Conservation (phyloP, 345 rosid genomes). For the Triadica sebifera region DNA sequence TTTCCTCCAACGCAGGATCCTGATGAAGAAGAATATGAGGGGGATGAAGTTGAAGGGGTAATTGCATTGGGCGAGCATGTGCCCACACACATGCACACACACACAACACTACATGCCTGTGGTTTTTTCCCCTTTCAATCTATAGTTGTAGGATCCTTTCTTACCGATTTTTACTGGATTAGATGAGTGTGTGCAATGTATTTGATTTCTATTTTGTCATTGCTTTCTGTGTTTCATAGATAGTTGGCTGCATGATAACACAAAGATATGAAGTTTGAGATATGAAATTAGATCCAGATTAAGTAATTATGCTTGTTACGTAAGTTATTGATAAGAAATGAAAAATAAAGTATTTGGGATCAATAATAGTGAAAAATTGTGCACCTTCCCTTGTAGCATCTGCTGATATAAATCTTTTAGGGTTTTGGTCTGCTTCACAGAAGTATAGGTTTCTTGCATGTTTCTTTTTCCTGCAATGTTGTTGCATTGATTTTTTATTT, state of each 20-base stretch:
- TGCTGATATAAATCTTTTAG: too few species aligned
- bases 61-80: neutral
- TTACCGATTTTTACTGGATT: neutral
- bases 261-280: too few species aligned
- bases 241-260: neutral
- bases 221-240: neutral
- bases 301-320: too few species aligned
- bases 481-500: too few species aligned
- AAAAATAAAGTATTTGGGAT: too few species aligned
- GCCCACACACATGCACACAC: neutral
- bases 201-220: neutral
- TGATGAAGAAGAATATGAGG: slow-evolving; percentile 25
- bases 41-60: slow-evolving; percentile 28
- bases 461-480: too few species aligned
- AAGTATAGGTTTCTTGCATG: too few species aligned
- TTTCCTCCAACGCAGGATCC: slow-evolving; percentile 19
- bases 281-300: too few species aligned
- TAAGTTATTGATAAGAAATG: too few species aligned
- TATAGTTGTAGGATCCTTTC: neutral
- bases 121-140: neutral
- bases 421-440: too few species aligned
- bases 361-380: too few species aligned
- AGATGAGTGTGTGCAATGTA: neutral
- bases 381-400: too few species aligned
- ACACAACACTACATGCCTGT: neutral